A percentile compares a stretch with the other conserved stretches of the same genome.
Conservation (phyloP, 805 yeast genomes). For the Kodamaea hsintzibuensis region DNA sequence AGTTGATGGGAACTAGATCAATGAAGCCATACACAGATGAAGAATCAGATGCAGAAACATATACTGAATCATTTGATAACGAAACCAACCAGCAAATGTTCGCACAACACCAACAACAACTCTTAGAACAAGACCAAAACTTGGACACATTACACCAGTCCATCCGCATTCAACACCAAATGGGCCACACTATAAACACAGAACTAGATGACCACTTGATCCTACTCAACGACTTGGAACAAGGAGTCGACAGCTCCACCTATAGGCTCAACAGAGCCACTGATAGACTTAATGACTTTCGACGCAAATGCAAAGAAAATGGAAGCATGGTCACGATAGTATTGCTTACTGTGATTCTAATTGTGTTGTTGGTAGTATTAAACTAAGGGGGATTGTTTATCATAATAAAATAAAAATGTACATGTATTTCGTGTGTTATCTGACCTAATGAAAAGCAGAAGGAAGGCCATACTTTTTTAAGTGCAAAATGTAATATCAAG, state of each 20-base stretch:
- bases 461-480: not conserved
- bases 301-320: constrained; percentile 38
- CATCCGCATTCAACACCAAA: constrained; percentile 36
- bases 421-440: not conserved
- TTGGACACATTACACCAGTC: constrained; percentile 36
- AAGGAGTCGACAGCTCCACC: constrained; percentile 39
- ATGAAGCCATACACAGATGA: constrained; percentile 41
- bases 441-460: not conserved
- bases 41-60: constrained; percentile 14
- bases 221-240: constrained; percentile 41
- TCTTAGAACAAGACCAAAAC: constrained; percentile 39
- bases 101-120: constrained; percentile 44
- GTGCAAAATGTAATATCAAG: not conserved
- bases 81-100: constrained; percentile 39
- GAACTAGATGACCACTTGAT: constrained; percentile 46
- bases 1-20: constrained; percentile 35
- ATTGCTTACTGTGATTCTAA: constrained; percentile 40
- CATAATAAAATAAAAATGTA: not conserved
- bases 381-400: constrained; percentile 24
- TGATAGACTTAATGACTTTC: constrained; percentile 30
- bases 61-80: constrained; percentile 25
- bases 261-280: constrained; percentile 33
- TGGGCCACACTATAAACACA: constrained; percentile 40
- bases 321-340: constrained; percentile 45
- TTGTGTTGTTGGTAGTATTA: constrained; percentile 41